Evolutionary conservation across 306 rosid species (phyloP).

Genomic region (Calophaca sinica): DNA sequence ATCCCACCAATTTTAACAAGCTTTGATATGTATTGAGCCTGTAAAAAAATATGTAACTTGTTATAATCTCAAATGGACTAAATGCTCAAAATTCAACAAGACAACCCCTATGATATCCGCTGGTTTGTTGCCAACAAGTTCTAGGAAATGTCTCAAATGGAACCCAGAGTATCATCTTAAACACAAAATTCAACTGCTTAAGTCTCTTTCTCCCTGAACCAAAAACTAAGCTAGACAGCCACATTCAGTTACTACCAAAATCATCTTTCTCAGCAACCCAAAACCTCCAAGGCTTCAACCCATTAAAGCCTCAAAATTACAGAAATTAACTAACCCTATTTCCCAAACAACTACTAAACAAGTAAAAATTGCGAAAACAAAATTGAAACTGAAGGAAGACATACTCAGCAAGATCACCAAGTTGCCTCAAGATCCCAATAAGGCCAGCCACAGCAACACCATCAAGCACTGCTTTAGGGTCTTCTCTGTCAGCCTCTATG

Average conservation of each 20-base stretch:
- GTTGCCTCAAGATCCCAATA: conserved; percentile 96
- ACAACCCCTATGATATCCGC: no score
- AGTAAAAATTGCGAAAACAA: conserved; percentile 9
- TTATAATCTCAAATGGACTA: no score
- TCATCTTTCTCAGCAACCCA: conserved; percentile 27
- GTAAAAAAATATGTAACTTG: no score
- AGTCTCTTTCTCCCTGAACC: background rate
- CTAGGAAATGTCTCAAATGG: no score
- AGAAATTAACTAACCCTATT: conserved; percentile 43
- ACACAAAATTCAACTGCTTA: no score
- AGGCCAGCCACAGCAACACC: conserved; percentile 93
- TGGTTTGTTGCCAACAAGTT: no score
- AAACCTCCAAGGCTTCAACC: no score
- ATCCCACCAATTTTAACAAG: no score
- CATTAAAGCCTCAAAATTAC: conserved; percentile 32
- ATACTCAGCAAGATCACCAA: conserved; percentile 99
- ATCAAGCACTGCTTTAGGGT: conserved; percentile 92
- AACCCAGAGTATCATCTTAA: no score
- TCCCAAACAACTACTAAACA: conserved; percentile 36
- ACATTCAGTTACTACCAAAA: conserved; percentile 28
- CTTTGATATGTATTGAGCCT: no score
- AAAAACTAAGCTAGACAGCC: conserved; percentile 13
- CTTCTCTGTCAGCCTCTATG: conserved; percentile 65
- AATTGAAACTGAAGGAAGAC: conserved; percentile 45
- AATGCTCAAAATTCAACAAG: no score